Base-by-base conservation (phyloP, 306 rosid species). In the Notholithocarpus densiflorus region DNA sequence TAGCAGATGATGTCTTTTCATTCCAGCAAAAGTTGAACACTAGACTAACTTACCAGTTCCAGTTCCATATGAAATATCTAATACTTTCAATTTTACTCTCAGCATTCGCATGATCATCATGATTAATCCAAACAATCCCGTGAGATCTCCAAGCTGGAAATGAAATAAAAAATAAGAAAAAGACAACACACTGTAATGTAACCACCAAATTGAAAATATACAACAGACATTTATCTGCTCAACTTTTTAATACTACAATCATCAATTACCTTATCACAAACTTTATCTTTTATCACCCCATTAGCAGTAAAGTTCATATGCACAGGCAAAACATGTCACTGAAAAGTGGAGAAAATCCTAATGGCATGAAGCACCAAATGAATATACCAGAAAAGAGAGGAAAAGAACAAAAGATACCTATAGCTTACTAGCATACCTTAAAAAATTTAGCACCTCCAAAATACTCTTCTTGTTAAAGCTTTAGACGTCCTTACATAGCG, bases 121-220 rank as follows among this genome's bases (percentile, higher is more conserved):
- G 64, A 92, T 2, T 75, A 95, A 89, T 78, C 98, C 98, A 62
- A 91, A 83, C 19, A 92, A 77, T 61, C 98, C 98, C 80, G 87
- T 91, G 53, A 95, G 92, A 87, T 95, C 98, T 81, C 98, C 98
- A 79, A 92, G 52, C 98, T 95, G 96, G 80, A 85, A 82, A 80
- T 27, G 37, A 57, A 4, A 74, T 15, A 5, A 29, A 53, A 29
- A 66, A 59, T 54, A 88, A 10, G 23, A 24, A 70, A 59, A 60
- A 88, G 4, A 48, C 17, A 45, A 11, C 17, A 71, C 31, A 31
- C 48, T 71, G 31, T 56, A 60, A 71, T 62, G 18, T 74, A 64
- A 81, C 43, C 71, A 77, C 80, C 81, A 21, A 78, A 83, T 45
- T 15, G 56, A 68, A 26, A 23, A 78, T 48, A 71, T 81, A 55